phyloP scores from a whole-genome alignment of 345 rosid genomes.

The Jatropha curcas region DNA sequence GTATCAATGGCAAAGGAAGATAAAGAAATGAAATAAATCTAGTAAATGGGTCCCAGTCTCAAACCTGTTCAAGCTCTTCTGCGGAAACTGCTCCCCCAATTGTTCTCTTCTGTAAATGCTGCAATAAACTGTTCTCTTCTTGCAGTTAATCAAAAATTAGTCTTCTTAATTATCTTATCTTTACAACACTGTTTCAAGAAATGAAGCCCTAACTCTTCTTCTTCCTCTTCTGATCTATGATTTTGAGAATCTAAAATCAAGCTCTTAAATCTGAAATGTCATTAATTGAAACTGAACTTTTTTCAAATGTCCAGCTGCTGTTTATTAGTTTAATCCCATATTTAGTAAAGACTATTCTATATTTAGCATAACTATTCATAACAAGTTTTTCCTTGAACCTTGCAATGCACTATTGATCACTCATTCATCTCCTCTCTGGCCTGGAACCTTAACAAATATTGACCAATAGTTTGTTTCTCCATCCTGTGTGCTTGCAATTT shows the following conservation, averaged over 20 bases:
- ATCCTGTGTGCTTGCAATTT: not conserved
- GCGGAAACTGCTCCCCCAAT: not conserved
- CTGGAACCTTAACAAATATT: not conserved
- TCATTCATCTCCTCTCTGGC: not conserved
- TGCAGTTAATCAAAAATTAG: not conserved
- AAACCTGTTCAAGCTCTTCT: not conserved
- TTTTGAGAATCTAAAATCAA: not conserved
- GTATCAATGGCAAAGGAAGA: not conserved
- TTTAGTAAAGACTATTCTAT: not conserved
- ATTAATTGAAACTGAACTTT: not conserved
- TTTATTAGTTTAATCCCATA: not conserved
- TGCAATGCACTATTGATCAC: not conserved
- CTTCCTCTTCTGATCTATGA: not conserved
- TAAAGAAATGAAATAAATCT: not conserved
- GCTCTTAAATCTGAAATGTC: not conserved
- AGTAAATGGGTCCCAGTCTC: not conserved
- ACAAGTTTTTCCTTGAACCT: not conserved
- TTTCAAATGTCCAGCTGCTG: not conserved
- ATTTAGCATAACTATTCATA: not conserved
- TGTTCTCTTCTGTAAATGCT: not conserved
- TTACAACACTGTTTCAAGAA: not conserved
- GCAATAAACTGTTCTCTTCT: not conserved
- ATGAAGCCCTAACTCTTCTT: not conserved
- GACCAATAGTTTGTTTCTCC: not conserved
- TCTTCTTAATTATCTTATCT: not conserved